Evolutionary conservation across 495 filamentous ascomycete species (phyloP).

Genomic region (Sphaerosporella brunnea): DNA sequence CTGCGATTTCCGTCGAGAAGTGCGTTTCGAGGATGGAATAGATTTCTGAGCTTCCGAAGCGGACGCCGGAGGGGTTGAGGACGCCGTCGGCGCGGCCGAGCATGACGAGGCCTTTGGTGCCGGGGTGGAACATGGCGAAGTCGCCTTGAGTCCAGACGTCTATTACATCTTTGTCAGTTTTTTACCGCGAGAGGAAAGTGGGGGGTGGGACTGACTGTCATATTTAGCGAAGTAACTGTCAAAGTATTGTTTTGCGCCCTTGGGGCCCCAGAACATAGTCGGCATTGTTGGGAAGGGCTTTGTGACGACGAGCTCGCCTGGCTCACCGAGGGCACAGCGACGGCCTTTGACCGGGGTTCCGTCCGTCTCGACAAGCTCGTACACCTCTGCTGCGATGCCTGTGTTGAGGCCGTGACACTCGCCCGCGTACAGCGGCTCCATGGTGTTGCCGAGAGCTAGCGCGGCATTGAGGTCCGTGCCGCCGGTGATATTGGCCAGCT

Average conservation of each 20-base stretch:
- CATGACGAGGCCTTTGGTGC: conserved; percentile 46
- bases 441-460: conserved; percentile 49
- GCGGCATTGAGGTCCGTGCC: conserved; percentile 56
- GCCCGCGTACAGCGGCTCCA: conserved; percentile 54
- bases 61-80: conserved; percentile 68
- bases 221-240: conserved; percentile 56
- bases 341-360: conserved; percentile 35
- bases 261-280: conserved; percentile 50
- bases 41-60: conserved; percentile 73
- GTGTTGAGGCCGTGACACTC: conserved; percentile 47
- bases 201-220: conserved; percentile 23
- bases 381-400: conserved; percentile 48
- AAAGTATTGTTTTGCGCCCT: conserved; percentile 40
- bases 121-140: conserved; percentile 52
- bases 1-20: conserved; percentile 42
- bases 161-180: background rate
- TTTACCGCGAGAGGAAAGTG: background rate
- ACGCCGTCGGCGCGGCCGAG: conserved; percentile 78
- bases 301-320: conserved; percentile 57
- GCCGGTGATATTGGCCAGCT: conserved; percentile 56
- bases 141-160: conserved; percentile 69
- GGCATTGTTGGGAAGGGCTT: conserved; percentile 57
- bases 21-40: conserved; percentile 53
- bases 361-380: conserved; percentile 35
- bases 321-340: conserved; percentile 39